Conservation (phyloP, 805 yeast species). For the Teunomyces funiuensis region DNA sequence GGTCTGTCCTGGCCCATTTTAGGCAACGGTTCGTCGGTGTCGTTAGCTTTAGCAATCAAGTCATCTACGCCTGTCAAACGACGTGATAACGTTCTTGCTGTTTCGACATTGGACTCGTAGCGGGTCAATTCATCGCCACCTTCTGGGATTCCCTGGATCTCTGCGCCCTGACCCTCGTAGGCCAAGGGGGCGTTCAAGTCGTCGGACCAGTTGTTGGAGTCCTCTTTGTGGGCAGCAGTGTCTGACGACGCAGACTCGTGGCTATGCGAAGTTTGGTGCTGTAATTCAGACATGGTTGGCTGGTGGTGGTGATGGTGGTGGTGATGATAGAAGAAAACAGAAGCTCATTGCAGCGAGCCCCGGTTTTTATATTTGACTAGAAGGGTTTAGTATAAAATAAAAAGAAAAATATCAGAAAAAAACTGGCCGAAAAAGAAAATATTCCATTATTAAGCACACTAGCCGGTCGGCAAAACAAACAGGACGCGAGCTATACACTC, state of each 20-base stretch:
- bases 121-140: slow-evolving; percentile 13
- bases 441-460: too few relatives aligned
- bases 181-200: slow-evolving; percentile 10
- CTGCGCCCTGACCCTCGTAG: slow-evolving; percentile 12
- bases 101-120: slow-evolving; percentile 21
- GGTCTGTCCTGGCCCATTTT: slow-evolving; percentile 66
- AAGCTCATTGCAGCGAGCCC: too few relatives aligned
- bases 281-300: neutral
- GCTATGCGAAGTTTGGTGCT: neutral
- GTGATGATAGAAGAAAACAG: too few relatives aligned
- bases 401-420: too few relatives aligned
- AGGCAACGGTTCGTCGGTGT: slow-evolving; percentile 33
- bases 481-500: too few relatives aligned
- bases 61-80: slow-evolving; percentile 22
- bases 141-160: neutral
- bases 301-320: neutral
- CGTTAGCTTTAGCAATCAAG: slow-evolving; percentile 19
- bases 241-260: neutral
- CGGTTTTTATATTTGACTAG: too few relatives aligned
- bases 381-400: too few relatives aligned
- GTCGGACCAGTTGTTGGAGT: slow-evolving; percentile 5
- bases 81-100: slow-evolving; percentile 21
- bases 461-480: too few relatives aligned
- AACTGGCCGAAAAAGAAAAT: too few relatives aligned
- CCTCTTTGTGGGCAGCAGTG: slow-evolving; percentile 4